Percentiles rank a stretch among this genome's conserved stretches.
Conservation (phyloP, 805 yeast genomes). For the Cyberlindnera meyerae region DNA sequence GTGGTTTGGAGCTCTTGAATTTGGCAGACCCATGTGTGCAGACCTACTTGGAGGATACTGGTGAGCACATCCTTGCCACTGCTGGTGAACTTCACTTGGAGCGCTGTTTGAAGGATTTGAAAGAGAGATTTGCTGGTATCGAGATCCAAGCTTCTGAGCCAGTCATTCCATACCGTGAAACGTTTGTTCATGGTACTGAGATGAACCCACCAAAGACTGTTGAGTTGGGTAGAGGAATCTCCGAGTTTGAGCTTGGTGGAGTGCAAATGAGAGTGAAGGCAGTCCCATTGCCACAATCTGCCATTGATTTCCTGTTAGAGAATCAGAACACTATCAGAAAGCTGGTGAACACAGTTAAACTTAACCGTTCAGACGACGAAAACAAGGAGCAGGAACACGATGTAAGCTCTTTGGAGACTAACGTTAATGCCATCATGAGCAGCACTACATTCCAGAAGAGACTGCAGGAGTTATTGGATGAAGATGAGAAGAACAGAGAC, state of each 20-base stretch:
- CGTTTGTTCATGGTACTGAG: constrained; percentile 51
- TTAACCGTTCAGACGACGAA: constrained; percentile 9
- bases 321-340: constrained; percentile 41
- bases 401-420: constrained; percentile 21
- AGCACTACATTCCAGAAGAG: constrained; percentile 29
- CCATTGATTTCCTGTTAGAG: constrained; percentile 44
- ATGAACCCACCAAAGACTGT: constrained; percentile 45
- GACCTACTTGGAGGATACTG: constrained; percentile 78
- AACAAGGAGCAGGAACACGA: constrained; percentile 20
- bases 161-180: constrained; percentile 90
- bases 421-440: constrained; percentile 20
- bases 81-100: constrained; percentile 97
- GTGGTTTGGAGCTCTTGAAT: constrained; percentile 72
- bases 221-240: constrained; percentile 45
- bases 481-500: constrained; percentile 24
- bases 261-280: constrained; percentile 38
- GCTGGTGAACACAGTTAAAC: constrained; percentile 24
- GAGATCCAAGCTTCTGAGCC: constrained; percentile 87
- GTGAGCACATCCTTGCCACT: constrained; percentile 89
- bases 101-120: constrained; percentile 86
- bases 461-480: constrained; percentile 29
- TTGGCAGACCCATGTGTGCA: constrained; percentile 95
- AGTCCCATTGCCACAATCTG: constrained; percentile 50
- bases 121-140: constrained; percentile 86
- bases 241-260: constrained; percentile 47